Percentiles rank a stretch among this genome's conserved stretches.
These are phyloP conservation scores for Ophiocordyceps camponoti-floridani DNA, from an alignment of 2,329 filamentous ascomycete genomes.

Conservation along the genomic window DNA sequence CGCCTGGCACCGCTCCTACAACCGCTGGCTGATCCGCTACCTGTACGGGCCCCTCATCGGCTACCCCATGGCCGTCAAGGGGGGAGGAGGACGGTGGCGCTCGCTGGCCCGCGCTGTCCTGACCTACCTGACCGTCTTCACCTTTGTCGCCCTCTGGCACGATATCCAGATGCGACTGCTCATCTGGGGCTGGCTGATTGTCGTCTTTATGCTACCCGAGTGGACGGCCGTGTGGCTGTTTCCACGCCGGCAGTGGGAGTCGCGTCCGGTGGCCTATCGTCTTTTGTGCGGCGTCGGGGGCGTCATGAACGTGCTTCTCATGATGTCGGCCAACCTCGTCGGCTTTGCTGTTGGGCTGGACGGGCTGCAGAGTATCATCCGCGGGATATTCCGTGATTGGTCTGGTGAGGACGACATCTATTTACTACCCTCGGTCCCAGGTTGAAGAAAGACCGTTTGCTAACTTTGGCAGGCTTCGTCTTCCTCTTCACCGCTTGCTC, in stretches of 20 bases:
- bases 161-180: slow-evolving; percentile 82
- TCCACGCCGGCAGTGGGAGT: slow-evolving; percentile 53
- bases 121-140: slow-evolving; percentile 78
- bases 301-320: slow-evolving; percentile 75
- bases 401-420: slow-evolving; percentile 29
- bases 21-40: slow-evolving; percentile 87
- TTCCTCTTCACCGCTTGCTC: slow-evolving; percentile 57
- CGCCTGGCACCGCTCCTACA: slow-evolving; percentile 87
- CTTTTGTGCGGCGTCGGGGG: slow-evolving; percentile 66
- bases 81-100: slow-evolving; percentile 9
- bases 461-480: slow-evolving; percentile 34
- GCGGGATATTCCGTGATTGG: slow-evolving; percentile 58
- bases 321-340: slow-evolving; percentile 89
- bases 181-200: slow-evolving; percentile 94
- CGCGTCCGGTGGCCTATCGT: slow-evolving; percentile 53
- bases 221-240: slow-evolving; percentile 55
- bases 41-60: slow-evolving; percentile 87
- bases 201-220: slow-evolving; percentile 85
- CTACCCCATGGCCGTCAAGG: slow-evolving; percentile 24
- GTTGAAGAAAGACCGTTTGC: background rate
- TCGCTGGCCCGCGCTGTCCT: slow-evolving; percentile 38
- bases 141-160: slow-evolving; percentile 95
- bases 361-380: slow-evolving; percentile 59
- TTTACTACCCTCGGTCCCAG: background rate
- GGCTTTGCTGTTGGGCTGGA: slow-evolving; percentile 89